phyloP scores from a whole-genome alignment of 139 green algal species.

The Coccomyxa sp. region DNA sequence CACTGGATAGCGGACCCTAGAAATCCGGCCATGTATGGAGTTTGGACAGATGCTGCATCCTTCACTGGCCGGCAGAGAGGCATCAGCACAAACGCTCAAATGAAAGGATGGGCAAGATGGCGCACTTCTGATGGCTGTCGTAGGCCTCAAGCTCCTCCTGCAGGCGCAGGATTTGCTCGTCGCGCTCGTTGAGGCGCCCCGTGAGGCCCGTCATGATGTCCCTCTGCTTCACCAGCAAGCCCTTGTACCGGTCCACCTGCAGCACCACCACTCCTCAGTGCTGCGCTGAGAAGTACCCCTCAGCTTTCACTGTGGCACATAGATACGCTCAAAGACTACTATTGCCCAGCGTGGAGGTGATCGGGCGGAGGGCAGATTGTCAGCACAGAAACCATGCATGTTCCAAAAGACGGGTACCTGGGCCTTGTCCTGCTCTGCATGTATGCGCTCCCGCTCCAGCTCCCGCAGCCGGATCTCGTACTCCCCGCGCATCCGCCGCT shows the following conservation, averaged over 20 bases:
- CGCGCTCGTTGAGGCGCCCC: conserved; percentile 82
- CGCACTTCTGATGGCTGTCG: conserved; percentile 65
- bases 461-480: conserved; percentile 81
- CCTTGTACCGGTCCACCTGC: conserved; percentile 85
- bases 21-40: too few relatives aligned
- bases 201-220: conserved; percentile 99
- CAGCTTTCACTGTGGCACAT: too few relatives aligned
- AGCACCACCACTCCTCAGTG: not conserved
- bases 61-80: too few relatives aligned
- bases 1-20: too few relatives aligned
- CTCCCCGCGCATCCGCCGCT: conserved; percentile 73
- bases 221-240: conserved; percentile 92
- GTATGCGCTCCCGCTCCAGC: conserved; percentile 76
- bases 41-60: too few relatives aligned
- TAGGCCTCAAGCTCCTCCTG: conserved; percentile 89
- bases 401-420: too few relatives aligned
- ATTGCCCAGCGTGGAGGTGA: too few relatives aligned
- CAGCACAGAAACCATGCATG: too few relatives aligned
- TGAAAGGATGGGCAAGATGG: not conserved
- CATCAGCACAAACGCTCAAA: too few relatives aligned
- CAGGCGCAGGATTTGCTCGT: conserved; percentile 85
- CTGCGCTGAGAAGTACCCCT: too few relatives aligned
- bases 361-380: too few relatives aligned
- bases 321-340: too few relatives aligned
- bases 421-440: conserved; percentile 66